phyloP scores from a whole-genome alignment of 2,329 filamentous ascomycete species.

The Ophiostoma australiae region DNA sequence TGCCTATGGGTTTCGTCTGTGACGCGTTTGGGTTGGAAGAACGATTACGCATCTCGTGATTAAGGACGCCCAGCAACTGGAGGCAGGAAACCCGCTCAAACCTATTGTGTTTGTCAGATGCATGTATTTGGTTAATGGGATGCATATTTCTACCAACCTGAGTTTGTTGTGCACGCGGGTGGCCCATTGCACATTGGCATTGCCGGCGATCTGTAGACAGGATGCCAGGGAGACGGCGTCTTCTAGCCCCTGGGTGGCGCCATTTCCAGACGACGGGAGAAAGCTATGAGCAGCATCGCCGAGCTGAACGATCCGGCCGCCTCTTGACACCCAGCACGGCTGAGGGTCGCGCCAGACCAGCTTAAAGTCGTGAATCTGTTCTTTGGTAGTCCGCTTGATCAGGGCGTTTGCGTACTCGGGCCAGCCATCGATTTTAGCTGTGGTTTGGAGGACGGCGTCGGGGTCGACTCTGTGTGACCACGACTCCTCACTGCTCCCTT shows the following conservation, averaged over 20 bases:
- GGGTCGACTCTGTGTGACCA: background rate
- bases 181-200: background rate
- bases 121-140: no score
- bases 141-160: background rate
- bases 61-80: background rate
- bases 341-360: background rate
- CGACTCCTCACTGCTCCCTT: background rate
- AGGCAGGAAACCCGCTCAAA: constrained; percentile 1
- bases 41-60: background rate
- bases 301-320: background rate
- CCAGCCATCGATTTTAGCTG: background rate
- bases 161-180: background rate
- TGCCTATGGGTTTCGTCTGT: background rate
- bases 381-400: background rate
- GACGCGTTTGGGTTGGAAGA: background rate
- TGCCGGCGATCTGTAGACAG: background rate
- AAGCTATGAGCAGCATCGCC: background rate
- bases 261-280: background rate
- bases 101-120: no score
- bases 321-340: background rate
- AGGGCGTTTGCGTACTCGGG: background rate
- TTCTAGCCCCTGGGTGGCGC: background rate
- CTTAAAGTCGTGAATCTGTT: background rate
- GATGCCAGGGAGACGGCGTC: background rate
- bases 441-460: background rate